Percentiles rank a stretch among this genome's conserved stretches.
Evolutionary conservation across 495 filamentous ascomycete species (phyloP).

Genomic region (Aspergillus haitiensis): DNA sequence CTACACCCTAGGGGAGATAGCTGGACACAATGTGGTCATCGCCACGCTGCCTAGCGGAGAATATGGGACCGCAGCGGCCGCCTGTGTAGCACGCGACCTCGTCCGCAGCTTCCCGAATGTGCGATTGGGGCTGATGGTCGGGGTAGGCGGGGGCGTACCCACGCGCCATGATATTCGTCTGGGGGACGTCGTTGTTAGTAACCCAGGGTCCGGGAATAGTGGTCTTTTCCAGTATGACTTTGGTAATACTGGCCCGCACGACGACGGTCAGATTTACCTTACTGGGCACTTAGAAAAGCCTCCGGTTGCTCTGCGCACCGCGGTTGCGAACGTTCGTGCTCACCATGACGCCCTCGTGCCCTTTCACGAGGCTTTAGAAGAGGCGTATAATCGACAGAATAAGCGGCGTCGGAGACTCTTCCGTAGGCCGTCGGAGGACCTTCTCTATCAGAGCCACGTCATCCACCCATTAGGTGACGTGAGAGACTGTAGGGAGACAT

Average conservation of each 20-base stretch:
- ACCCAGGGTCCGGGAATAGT: not conserved
- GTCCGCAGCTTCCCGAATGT: not conserved
- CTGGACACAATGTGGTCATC: not conserved
- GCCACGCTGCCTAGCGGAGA: not conserved
- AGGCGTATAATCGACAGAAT: no score
- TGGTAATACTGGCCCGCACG: not conserved
- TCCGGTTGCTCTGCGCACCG: no score
- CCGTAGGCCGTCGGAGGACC: no score
- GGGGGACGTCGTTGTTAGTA: not conserved
- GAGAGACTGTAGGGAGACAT: no score
- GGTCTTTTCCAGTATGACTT: not conserved
- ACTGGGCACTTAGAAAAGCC: no score
- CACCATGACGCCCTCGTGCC: no score
- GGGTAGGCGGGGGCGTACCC: not conserved
- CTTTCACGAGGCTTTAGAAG: no score
- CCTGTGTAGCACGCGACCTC: not conserved
- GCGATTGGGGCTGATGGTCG: not conserved
- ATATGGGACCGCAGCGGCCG: not conserved
- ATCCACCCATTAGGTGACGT: no score
- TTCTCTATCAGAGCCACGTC: no score
- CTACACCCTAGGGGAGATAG: not conserved
- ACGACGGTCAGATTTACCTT: not conserved
- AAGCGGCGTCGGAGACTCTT: no score
- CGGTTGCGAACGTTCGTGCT: no score
- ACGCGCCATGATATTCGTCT: not conserved